Conservation (phyloP, 2,329 filamentous ascomycete genomes). For the Ophiostoma ips region DNA sequence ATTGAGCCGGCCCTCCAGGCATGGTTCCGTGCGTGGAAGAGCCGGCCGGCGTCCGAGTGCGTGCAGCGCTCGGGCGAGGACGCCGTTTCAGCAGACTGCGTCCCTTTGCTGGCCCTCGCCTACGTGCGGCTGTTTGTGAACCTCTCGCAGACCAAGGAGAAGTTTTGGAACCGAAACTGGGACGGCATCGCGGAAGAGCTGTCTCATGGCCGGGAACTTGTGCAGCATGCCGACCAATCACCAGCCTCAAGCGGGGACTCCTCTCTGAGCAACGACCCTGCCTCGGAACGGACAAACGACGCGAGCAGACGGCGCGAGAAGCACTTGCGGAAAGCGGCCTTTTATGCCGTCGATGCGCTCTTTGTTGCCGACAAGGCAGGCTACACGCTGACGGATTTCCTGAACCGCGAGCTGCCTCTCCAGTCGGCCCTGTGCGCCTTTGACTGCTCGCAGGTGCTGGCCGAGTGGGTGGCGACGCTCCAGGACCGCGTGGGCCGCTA, state of each 20-base stretch:
- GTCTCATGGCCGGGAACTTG: constrained; percentile 60
- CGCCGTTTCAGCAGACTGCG: constrained; percentile 77
- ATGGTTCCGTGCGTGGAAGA: constrained; percentile 87
- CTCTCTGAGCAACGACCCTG: constrained; percentile 28
- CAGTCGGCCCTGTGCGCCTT: constrained; percentile 88
- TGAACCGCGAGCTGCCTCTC: constrained; percentile 72
- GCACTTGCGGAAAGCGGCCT: constrained; percentile 85
- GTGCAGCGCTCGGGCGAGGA: constrained; percentile 54
- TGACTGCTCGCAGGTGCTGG: constrained; percentile 85
- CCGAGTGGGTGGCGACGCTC: constrained; percentile 85
- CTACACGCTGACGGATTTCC: constrained; percentile 64
- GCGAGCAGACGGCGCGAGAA: constrained; percentile 63
- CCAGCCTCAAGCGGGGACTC: constrained; percentile 36
- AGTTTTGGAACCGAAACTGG: constrained; percentile 88
- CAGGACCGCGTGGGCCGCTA: constrained; percentile 90
- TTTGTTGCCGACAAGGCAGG: constrained; percentile 78
- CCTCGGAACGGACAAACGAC: constrained; percentile 32
- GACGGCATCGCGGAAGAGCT: constrained; percentile 83
- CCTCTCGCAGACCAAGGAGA: constrained; percentile 80
- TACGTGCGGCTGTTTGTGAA: constrained; percentile 91
- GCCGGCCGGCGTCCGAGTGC: constrained; percentile 17
- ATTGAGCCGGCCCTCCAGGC: constrained; percentile 88
- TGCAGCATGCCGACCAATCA: constrained; percentile 56
- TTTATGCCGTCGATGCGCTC: constrained; percentile 84
- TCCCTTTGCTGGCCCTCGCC: constrained; percentile 79